phyloP scores from a whole-genome alignment of 2,329 filamentous ascomycete species.

The Colletotrichum aenigma region DNA sequence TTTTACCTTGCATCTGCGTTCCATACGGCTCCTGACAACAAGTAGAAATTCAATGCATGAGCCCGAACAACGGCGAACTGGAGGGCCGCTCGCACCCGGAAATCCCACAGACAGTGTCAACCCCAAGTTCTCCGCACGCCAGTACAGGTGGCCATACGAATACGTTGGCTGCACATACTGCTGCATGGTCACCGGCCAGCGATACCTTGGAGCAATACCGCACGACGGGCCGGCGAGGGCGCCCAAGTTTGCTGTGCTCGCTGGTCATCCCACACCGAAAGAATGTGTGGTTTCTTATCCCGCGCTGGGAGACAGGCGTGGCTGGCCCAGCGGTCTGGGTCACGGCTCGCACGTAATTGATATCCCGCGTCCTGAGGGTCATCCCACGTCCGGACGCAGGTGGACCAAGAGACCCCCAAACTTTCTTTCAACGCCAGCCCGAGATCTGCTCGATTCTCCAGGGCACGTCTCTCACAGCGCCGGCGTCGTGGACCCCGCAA shows the following conservation, averaged over 20 bases:
- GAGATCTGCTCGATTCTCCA: neutral
- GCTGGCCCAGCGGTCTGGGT: constrained; percentile 9
- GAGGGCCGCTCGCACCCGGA: neutral
- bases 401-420: constrained; percentile 20
- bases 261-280: neutral
- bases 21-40: neutral
- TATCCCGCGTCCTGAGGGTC: neutral
- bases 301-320: neutral
- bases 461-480: neutral
- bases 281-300: neutral
- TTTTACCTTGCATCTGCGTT: neutral
- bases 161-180: neutral
- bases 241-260: neutral
- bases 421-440: constrained; percentile 18
- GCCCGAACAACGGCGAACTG: neutral
- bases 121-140: neutral
- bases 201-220: neutral
- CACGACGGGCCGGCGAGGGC: neutral
- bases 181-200: neutral
- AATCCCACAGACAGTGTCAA: neutral
- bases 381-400: constrained; percentile 18
- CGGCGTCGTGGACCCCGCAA: neutral
- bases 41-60: neutral
- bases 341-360: neutral
- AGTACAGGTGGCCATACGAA: neutral